Conservation (phyloP, 2,329 filamentous ascomycete species). For the Colletotrichum sp. region DNA sequence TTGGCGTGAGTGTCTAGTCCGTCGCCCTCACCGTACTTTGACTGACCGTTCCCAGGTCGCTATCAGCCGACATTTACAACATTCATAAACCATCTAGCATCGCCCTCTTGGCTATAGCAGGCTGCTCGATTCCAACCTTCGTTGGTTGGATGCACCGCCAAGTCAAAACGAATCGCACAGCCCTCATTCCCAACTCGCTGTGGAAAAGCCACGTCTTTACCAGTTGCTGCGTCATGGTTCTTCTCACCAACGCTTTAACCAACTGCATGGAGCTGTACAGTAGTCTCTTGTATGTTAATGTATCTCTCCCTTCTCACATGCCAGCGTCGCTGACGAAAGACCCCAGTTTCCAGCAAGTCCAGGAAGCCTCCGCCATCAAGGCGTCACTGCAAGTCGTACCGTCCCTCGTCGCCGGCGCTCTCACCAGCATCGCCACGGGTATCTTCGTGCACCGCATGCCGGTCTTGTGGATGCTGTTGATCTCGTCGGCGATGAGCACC, state of each 20-base stretch:
- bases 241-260: conserved; percentile 43
- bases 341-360: conserved; percentile 48
- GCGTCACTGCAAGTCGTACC: conserved; percentile 47
- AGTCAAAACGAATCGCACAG: not conserved
- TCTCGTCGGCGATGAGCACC: conserved; percentile 38
- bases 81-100: not conserved
- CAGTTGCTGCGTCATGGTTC: conserved; percentile 50
- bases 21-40: conserved; percentile 31
- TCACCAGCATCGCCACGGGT: conserved; percentile 37
- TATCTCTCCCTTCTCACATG: not conserved
- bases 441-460: conserved; percentile 37
- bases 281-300: conserved; percentile 42
- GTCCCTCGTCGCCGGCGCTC: conserved; percentile 35
- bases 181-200: conserved; percentile 56
- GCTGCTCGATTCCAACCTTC: not conserved
- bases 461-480: conserved; percentile 32
- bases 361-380: conserved; percentile 40
- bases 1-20: not conserved
- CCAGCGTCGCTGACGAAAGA: not conserved
- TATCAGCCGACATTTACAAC: not conserved
- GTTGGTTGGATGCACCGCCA: not conserved
- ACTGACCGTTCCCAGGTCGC: not conserved
- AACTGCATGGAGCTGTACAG: conserved; percentile 47
- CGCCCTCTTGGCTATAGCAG: not conserved
- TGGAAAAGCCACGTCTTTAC: conserved; percentile 60